These are phyloP conservation scores for Solanum medicagineum DNA, from an alignment of 257 asterid genomes.

Conservation along the genomic window DNA sequence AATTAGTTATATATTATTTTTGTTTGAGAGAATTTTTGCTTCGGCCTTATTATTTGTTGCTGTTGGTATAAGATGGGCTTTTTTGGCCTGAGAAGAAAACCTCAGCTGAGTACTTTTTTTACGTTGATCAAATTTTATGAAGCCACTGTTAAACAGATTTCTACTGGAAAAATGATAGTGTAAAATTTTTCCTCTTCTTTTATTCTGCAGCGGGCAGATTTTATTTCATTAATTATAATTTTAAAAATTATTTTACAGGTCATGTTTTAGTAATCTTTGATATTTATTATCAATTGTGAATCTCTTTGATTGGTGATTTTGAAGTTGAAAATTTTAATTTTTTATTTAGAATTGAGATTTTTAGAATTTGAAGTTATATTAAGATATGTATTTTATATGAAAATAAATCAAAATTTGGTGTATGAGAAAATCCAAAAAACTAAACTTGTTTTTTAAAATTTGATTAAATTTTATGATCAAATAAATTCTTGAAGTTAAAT, in stretches of 20 bases:
- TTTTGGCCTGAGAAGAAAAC: background rate
- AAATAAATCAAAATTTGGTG: no score
- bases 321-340: background rate
- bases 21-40: background rate
- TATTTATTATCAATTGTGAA: no score
- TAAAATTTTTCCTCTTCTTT: background rate
- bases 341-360: background rate
- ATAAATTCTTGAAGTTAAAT: no score
- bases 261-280: no score
- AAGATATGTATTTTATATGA: background rate
- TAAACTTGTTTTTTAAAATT: no score
- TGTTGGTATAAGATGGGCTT: background rate
- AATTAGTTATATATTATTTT: background rate
- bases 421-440: no score
- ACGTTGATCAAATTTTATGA: background rate
- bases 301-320: no score
- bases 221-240: background rate
- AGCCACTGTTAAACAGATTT: background rate
- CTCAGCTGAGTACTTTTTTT: background rate
- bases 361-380: no score
- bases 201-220: background rate
- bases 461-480: no score
- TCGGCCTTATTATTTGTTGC: background rate
- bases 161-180: background rate
- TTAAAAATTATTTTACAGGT: no score